Conservation (phyloP, 73 alveolate genomes). For the Stentor roeselii region DNA sequence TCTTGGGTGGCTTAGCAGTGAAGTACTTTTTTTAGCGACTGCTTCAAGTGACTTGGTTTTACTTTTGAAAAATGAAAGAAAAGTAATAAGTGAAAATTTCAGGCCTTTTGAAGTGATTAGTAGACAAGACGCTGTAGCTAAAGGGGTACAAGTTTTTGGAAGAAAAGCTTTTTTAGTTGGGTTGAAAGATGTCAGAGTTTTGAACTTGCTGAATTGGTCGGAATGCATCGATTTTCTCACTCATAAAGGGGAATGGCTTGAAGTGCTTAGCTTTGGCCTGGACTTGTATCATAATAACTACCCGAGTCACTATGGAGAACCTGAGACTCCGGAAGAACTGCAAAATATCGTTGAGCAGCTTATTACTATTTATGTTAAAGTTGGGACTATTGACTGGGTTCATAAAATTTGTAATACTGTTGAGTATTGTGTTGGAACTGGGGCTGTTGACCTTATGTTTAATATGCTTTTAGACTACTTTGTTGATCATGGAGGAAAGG, state of each 20-base stretch:
- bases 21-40: not conserved
- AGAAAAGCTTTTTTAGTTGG: not conserved
- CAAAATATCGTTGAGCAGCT: not conserved
- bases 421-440: conserved; percentile 20
- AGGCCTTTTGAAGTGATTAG: not conserved
- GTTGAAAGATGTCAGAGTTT: not conserved
- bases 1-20: not conserved
- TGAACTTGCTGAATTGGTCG: not conserved
- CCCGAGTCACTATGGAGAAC: not conserved
- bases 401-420: conserved; percentile 7
- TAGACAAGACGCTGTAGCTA: not conserved
- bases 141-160: not conserved
- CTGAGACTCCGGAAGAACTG: not conserved
- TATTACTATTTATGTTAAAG: conserved; percentile 4
- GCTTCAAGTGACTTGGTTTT: not conserved
- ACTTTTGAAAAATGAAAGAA: no score
- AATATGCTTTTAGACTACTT: conserved; percentile 13
- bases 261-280: not conserved
- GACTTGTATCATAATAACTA: not conserved
- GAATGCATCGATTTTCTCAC: conserved; percentile 23
- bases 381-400: not conserved
- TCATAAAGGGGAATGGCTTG: conserved; percentile 28
- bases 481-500: not conserved
- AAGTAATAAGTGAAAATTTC: not conserved
- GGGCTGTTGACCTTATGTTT: conserved; percentile 20